Conservation (phyloP, 202 grass and related monocot genomes). For the Schoenoplectus triqueter region DNA sequence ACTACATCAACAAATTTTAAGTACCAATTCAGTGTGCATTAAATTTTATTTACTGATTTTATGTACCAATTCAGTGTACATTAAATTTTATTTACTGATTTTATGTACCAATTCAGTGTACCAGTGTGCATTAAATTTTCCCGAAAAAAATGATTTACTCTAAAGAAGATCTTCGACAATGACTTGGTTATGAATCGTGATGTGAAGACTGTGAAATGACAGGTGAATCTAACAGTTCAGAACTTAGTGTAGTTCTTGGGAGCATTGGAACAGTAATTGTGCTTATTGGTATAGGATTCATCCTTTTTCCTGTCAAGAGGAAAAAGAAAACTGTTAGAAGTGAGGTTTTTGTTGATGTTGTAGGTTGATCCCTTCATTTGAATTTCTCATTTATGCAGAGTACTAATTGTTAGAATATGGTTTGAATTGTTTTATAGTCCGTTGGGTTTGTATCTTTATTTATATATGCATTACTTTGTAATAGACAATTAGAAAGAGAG, state of each 20-base stretch:
- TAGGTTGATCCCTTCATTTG: slow-evolving; percentile 50
- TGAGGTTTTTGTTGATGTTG: slow-evolving; percentile 92
- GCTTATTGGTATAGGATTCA: slow-evolving; percentile 52
- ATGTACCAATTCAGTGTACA: too few species aligned
- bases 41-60: too few species aligned
- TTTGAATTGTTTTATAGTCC: too few species aligned
- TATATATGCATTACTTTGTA: too few species aligned
- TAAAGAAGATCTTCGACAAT: not conserved
- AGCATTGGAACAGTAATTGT: slow-evolving; percentile 63
- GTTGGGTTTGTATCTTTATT: too few species aligned
- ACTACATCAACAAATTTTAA: not conserved
- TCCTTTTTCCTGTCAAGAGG: slow-evolving; percentile 65
- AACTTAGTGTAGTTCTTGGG: slow-evolving; percentile 62
- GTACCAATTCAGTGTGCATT: not conserved
- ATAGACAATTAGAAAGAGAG: too few species aligned
- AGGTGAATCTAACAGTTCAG: slow-evolving; percentile 63
- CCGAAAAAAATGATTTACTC: not conserved
- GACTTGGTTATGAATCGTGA: slow-evolving; percentile 10
- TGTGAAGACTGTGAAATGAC: slow-evolving; percentile 29
- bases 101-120: too few species aligned
- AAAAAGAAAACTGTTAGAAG: slow-evolving; percentile 54
- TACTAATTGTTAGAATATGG: not conserved
- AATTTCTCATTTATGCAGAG: slow-evolving; percentile 21
- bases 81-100: too few species aligned
- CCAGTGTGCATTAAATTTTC: too few species aligned